These are phyloP conservation scores for Kluyveromyces wickerhamii DNA, from an alignment of 805 yeast genomes.

Conservation along the genomic window DNA sequence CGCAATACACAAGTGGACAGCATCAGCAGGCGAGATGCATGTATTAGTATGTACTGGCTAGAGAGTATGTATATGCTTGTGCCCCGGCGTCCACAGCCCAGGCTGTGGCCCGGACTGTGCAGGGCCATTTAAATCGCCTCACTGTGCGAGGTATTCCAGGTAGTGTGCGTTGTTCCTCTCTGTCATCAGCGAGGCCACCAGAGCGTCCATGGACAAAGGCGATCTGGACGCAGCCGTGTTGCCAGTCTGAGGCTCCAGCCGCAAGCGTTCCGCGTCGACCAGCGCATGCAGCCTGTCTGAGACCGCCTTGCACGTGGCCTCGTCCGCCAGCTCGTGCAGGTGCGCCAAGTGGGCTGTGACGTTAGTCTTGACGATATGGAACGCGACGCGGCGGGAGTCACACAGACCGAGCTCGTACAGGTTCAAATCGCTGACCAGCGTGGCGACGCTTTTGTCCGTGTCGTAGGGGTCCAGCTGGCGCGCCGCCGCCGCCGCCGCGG, in stretches of 20 bases:
- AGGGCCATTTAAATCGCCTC: too few species aligned
- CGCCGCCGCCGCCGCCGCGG: background rate
- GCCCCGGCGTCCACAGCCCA: too few species aligned
- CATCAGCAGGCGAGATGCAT: too few species aligned
- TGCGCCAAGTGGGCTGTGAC: background rate
- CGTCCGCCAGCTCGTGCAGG: background rate
- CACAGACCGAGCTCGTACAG: background rate
- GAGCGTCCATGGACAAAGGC: conserved; percentile 1
- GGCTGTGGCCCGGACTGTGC: too few species aligned
- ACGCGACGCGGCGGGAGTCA: background rate
- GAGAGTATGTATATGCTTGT: too few species aligned
- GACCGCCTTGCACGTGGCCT: background rate
- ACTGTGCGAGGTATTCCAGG: background rate
- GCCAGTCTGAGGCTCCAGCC: background rate
- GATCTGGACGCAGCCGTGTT: background rate
- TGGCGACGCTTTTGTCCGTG: background rate
- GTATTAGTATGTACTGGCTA: too few species aligned
- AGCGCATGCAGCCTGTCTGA: background rate
- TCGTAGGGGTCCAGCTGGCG: conserved; percentile 1
- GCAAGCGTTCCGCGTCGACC: background rate
- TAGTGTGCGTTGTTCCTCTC: conserved; percentile 1
- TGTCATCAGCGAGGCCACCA: background rate
- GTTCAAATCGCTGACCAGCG: background rate
- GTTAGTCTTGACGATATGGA: background rate
- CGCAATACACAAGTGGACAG: too few species aligned